A percentile compares a stretch with the other conserved stretches of the same genome.
Evolutionary conservation across 257 asterid genomes (phyloP).

Genomic region (Striga asiatica): DNA sequence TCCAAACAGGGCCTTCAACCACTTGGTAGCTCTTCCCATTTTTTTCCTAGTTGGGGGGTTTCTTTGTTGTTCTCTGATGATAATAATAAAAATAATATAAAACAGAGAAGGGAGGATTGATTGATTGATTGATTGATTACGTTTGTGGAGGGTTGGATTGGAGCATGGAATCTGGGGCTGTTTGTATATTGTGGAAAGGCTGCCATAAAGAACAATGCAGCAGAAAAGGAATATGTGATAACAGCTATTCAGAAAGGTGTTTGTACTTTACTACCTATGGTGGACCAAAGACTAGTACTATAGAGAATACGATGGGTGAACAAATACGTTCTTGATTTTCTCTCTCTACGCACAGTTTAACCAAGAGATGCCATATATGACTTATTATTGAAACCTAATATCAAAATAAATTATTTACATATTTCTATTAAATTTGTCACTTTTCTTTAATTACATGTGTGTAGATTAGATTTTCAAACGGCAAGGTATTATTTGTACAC

Average conservation of each 20-base stretch:
- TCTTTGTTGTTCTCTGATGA: not conserved
- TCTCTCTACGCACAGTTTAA: too few species aligned
- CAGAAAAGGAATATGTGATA: not conserved
- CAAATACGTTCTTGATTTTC: too few species aligned
- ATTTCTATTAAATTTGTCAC: too few species aligned
- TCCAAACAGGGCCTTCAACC: slow-evolving; percentile 42
- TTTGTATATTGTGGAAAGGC: not conserved
- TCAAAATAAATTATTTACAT: too few species aligned
- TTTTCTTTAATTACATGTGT: too few species aligned
- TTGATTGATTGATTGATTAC: not conserved
- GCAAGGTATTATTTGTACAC: too few species aligned
- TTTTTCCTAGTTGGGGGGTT: not conserved
- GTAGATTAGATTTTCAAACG: too few species aligned
- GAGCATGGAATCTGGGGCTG: not conserved
- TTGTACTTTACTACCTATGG: not conserved
- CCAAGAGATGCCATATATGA: too few species aligned
- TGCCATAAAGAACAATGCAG: slow-evolving; percentile 12
- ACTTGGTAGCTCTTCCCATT: slow-evolving; percentile 43
- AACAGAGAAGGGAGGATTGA: not conserved
- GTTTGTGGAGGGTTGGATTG: not conserved
- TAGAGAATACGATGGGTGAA: too few species aligned
- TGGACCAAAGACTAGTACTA: too few species aligned
- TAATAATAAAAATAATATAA: not conserved
- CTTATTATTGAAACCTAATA: too few species aligned
- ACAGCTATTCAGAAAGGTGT: not conserved